Evolutionary conservation across 2,329 filamentous ascomycete species (phyloP).

Genomic region (Orbilia blumenaviensis): DNA sequence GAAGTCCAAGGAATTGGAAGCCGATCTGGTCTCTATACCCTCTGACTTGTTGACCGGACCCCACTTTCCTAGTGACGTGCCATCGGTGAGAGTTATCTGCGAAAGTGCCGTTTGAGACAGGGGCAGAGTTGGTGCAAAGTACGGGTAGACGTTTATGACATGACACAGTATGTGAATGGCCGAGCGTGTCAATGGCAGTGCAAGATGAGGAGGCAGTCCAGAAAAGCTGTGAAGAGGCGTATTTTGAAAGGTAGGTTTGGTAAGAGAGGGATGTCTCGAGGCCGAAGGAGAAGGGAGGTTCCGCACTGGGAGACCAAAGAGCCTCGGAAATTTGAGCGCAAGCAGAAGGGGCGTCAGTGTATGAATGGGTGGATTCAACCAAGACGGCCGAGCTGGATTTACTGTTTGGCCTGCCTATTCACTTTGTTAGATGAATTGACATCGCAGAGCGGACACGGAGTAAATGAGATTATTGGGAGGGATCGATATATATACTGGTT

Average conservation of each 20-base stretch:
- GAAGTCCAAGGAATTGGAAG: slow-evolving; percentile 66
- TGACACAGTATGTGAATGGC: slow-evolving; percentile 54
- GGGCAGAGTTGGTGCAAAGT: slow-evolving; percentile 63
- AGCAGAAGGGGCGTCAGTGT: slow-evolving; percentile 1
- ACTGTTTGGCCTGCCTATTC: slow-evolving; percentile 4
- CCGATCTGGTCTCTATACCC: slow-evolving; percentile 64
- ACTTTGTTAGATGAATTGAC: neutral
- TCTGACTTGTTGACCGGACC: slow-evolving; percentile 58
- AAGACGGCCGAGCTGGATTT: slow-evolving; percentile 12
- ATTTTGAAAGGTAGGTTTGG: slow-evolving; percentile 59
- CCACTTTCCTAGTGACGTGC: slow-evolving; percentile 61
- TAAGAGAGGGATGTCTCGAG: slow-evolving; percentile 59
- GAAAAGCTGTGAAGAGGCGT: slow-evolving; percentile 58
- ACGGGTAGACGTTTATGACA: slow-evolving; percentile 58
- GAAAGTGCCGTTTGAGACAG: slow-evolving; percentile 60
- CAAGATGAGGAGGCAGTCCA: slow-evolving; percentile 60
- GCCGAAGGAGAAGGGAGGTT: slow-evolving; percentile 11
- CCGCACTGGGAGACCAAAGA: slow-evolving; percentile 1
- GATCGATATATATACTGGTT: slow-evolving; percentile 18
- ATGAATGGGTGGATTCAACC: slow-evolving; percentile 26
- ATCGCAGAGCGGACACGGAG: neutral
- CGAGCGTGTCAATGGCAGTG: slow-evolving; percentile 58
- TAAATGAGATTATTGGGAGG: neutral
- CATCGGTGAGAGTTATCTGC: slow-evolving; percentile 60
- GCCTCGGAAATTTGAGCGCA: slow-evolving; percentile 19